Evolutionary conservation across 495 filamentous ascomycete genomes (phyloP).

Genomic region (Bryoglossum gracile): DNA sequence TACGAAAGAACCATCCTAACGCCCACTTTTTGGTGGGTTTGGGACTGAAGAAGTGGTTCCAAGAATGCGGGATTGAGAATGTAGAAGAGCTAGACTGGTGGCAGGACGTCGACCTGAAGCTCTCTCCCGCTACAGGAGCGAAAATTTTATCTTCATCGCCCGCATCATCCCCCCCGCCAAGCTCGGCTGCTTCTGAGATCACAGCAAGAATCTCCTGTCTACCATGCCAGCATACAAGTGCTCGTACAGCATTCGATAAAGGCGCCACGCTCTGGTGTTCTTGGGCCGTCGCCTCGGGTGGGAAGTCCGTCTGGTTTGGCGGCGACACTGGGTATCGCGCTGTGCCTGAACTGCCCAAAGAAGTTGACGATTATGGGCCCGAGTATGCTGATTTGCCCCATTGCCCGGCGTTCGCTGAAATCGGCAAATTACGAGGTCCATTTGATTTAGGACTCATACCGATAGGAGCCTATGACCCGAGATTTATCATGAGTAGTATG

Average conservation of each 20-base stretch:
- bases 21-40: conserved; percentile 86
- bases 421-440: conserved; percentile 73
- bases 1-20: conserved; percentile 64
- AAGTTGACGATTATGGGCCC: conserved; percentile 64
- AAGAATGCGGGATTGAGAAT: conserved; percentile 52
- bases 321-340: conserved; percentile 76
- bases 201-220: conserved; percentile 71
- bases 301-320: conserved; percentile 68
- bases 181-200: conserved; percentile 37
- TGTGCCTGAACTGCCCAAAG: conserved; percentile 60
- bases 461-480: conserved; percentile 85
- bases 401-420: conserved; percentile 82
- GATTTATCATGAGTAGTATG: conserved; percentile 67
- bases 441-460: conserved; percentile 94
- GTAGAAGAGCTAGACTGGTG: conserved; percentile 97
- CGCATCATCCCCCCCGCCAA: conserved; percentile 9
- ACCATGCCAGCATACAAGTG: conserved; percentile 79
- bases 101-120: conserved; percentile 67
- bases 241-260: conserved; percentile 60
- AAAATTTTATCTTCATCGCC: conserved; percentile 22
- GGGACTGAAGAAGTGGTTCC: conserved; percentile 86
- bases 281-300: conserved; percentile 74
- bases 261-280: conserved; percentile 72
- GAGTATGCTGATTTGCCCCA: conserved; percentile 60
- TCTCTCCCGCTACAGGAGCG: conserved; percentile 41